Conservation (phyloP, 768 basidiomycete species). For the Amanita thiersii region DNA sequence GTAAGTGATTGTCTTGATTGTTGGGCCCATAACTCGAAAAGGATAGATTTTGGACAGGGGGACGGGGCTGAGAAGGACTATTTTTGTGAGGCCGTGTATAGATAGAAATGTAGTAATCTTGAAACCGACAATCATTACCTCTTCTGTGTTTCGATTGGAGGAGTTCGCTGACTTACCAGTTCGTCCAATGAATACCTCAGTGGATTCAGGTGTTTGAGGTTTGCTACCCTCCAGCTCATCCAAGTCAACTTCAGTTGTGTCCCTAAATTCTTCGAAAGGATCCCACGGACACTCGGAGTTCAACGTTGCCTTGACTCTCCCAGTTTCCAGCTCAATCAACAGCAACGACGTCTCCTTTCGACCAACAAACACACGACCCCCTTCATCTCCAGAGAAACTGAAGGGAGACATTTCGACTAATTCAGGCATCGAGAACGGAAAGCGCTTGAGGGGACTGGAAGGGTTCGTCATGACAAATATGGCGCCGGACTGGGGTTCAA, state of each 20-base stretch:
- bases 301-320: constrained; percentile 66
- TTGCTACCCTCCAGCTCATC: constrained; percentile 38
- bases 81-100: constrained; percentile 42
- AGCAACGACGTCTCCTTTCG: constrained; percentile 82
- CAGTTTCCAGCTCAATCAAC: constrained; percentile 71
- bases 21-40: constrained; percentile 94
- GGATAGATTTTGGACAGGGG: constrained; percentile 69
- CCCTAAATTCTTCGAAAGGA: constrained; percentile 46
- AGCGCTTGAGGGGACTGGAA: constrained; percentile 66
- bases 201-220: constrained; percentile 26
- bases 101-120: constrained; percentile 89
- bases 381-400: constrained; percentile 52
- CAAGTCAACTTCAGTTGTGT: constrained; percentile 34
- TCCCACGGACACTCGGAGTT: constrained; percentile 77
- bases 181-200: constrained; percentile 43
- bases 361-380: constrained; percentile 76
- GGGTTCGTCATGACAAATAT: constrained; percentile 80
- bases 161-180: constrained; percentile 32
- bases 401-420: constrained; percentile 90
- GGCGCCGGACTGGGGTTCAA: constrained; percentile 91
- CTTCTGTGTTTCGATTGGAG: neutral
- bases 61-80: constrained; percentile 16
- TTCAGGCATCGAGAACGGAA: constrained; percentile 88
- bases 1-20: constrained; percentile 69
- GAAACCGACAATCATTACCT: neutral